phyloP scores from a whole-genome alignment of 441 rosid genomes.

The Theobroma grandiflorum region DNA sequence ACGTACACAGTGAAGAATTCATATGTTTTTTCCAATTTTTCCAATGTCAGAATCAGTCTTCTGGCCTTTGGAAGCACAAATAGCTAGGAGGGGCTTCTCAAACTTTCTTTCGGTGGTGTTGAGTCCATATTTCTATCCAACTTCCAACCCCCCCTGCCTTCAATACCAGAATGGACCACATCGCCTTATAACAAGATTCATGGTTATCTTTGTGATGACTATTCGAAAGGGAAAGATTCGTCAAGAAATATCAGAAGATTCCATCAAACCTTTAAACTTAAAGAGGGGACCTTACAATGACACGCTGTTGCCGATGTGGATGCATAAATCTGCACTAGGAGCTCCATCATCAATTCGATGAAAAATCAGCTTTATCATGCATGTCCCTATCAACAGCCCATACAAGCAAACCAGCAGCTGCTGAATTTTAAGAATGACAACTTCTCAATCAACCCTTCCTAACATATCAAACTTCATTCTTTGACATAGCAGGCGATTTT shows the following conservation, averaged over 20 bases:
- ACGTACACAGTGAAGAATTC: constrained; percentile 1
- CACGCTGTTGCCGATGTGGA: neutral
- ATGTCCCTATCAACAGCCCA: neutral
- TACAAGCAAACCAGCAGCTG: neutral
- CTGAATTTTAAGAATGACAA: neutral
- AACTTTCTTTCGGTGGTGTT: constrained; percentile 20
- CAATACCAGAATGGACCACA: constrained; percentile 31
- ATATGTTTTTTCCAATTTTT: constrained; percentile 6
- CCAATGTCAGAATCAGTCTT: constrained; percentile 32
- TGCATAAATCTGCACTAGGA: neutral
- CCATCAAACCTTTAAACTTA: constrained; percentile 24
- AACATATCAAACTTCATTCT: neutral
- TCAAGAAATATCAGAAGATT: constrained; percentile 29
- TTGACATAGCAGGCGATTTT: neutral
- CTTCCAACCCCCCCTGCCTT: neutral
- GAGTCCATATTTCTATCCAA: constrained; percentile 14
- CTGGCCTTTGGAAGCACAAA: constrained; percentile 15
- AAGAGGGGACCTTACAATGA: neutral
- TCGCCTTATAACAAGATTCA: constrained; percentile 47
- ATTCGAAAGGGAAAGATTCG: constrained; percentile 30
- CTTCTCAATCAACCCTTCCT: neutral
- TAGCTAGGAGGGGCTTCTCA: constrained; percentile 17
- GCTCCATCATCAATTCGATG: constrained; percentile 5
- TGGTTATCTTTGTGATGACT: constrained; percentile 39
- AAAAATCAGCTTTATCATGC: neutral